Conservation (phyloP, 345 rosid species). For the Linum usitatissimum region DNA sequence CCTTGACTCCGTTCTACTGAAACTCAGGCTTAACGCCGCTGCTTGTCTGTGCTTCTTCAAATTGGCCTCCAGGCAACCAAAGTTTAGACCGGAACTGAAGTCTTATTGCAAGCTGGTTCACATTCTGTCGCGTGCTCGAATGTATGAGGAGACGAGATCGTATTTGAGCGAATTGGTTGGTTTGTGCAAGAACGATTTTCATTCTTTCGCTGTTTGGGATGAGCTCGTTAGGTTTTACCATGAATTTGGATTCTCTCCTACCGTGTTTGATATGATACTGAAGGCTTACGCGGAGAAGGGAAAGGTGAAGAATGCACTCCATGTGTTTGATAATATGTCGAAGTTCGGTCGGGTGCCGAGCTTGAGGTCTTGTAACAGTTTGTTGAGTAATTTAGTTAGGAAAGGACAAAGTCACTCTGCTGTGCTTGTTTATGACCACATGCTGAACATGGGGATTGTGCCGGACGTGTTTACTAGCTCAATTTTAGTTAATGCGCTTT, state of each 20-base stretch:
- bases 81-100: slow-evolving; percentile 44
- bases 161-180: slow-evolving; percentile 39
- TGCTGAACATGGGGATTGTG: slow-evolving; percentile 44
- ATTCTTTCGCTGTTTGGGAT: slow-evolving; percentile 38
- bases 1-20: slow-evolving; percentile 50
- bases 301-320: slow-evolving; percentile 52
- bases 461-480: slow-evolving; percentile 69
- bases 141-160: slow-evolving; percentile 49
- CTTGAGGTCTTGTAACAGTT: slow-evolving; percentile 55
- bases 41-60: slow-evolving; percentile 57
- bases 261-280: slow-evolving; percentile 73
- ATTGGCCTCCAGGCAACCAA: slow-evolving; percentile 49
- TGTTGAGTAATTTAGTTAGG: slow-evolving; percentile 58
- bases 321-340: slow-evolving; percentile 85
- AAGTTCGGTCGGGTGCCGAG: slow-evolving; percentile 48
- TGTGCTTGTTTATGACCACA: slow-evolving; percentile 56
- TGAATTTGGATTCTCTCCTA: slow-evolving; percentile 48
- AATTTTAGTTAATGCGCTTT: slow-evolving; percentile 63
- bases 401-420: slow-evolving; percentile 42
- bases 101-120: slow-evolving; percentile 70
- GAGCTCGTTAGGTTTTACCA: slow-evolving; percentile 45
- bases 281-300: slow-evolving; percentile 57
- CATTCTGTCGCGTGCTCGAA: slow-evolving; percentile 62
- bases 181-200: slow-evolving; percentile 36
- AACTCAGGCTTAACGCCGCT: slow-evolving; percentile 43